Base-by-base conservation (phyloP, 305 asterid species). In the Solanum hybrid region DNA sequence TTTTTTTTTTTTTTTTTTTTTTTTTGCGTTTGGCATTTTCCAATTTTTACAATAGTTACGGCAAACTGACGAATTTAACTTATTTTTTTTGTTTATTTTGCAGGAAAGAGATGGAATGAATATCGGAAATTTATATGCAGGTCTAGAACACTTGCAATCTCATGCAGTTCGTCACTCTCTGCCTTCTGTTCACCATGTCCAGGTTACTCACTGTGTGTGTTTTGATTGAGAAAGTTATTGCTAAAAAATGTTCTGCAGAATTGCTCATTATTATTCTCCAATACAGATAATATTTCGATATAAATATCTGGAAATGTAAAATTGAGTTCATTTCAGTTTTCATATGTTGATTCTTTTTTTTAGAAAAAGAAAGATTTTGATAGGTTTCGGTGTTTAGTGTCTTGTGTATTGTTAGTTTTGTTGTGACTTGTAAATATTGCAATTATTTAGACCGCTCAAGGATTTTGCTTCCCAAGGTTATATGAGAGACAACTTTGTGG, bases 81-180 rank as follows among this genome's bases (percentile, higher is more conserved):
- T 4, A 1, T 20, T 39, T 27, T 41, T 20, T 85, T 80, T 75
- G 6, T 65, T 75, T 81, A 77, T 45, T 91, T 85, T 92, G 92
- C 94, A 95, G 98, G 96, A 94, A 81, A 94, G 94, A 89, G 98
- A 94, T 91, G 93, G 91, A 11, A 91, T 93, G 86, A 94, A 92
- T 90, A 91, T 94, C 88, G 95, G 96, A 90, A 93, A 89, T 90
- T 87, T 95, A 87, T 94, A 96, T 92, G 95, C 95, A 7, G 94
- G 92, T 65, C 92, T 95, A 90, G 96, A 94, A 57, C 98, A 94
- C 81, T 89, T 94, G 91, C 99, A 94, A 92, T 89, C 95, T 91
- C 98, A 94, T 91, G 93, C 93, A n/a, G 79, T 93, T 38, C 94
- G 94, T 78, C 97, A 93, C 86, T 92, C 96, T 11, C 91, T 82